Evolutionary conservation across 2,329 filamentous ascomycete species (phyloP).

Genomic region (Sporothrix variecibatus): DNA sequence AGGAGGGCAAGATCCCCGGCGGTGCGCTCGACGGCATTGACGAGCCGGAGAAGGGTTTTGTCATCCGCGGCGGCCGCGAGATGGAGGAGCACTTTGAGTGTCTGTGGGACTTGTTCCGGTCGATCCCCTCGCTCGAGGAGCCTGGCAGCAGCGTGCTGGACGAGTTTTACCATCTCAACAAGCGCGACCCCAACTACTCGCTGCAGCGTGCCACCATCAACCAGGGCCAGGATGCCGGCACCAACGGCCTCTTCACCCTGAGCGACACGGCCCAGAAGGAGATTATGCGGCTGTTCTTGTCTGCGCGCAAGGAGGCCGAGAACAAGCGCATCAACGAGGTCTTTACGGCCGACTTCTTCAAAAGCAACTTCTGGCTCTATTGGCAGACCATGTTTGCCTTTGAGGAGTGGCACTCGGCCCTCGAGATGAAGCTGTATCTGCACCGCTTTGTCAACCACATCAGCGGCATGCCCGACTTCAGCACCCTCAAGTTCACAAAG

Average conservation of each 20-base stretch:
- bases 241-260: constrained; percentile 35
- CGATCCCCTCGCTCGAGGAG: constrained; percentile 36
- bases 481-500: constrained; percentile 38
- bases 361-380: constrained; percentile 43
- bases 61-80: constrained; percentile 41
- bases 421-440: constrained; percentile 42
- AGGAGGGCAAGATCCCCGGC: constrained; percentile 37
- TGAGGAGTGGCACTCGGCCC: constrained; percentile 42
- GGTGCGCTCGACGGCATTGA: constrained; percentile 37
- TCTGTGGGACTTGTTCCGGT: constrained; percentile 39
- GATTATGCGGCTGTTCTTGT: constrained; percentile 40
- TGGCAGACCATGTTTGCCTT: constrained; percentile 42
- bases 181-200: constrained; percentile 33
- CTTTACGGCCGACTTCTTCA: constrained; percentile 38
- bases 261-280: constrained; percentile 37
- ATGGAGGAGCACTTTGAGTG: constrained; percentile 40
- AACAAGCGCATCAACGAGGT: constrained; percentile 38
- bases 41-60: constrained; percentile 39
- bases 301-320: constrained; percentile 34
- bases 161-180: constrained; percentile 40
- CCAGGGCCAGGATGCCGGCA: constrained; percentile 36
- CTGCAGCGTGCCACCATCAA: constrained; percentile 37
- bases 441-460: constrained; percentile 39
- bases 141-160: constrained; percentile 36
- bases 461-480: constrained; percentile 37